Evolutionary conservation across 352 stramenopile genomes (phyloP), one percentile per base, ranked within the genome.

Genomic region (Peronosclerospora sorghi): DNA sequence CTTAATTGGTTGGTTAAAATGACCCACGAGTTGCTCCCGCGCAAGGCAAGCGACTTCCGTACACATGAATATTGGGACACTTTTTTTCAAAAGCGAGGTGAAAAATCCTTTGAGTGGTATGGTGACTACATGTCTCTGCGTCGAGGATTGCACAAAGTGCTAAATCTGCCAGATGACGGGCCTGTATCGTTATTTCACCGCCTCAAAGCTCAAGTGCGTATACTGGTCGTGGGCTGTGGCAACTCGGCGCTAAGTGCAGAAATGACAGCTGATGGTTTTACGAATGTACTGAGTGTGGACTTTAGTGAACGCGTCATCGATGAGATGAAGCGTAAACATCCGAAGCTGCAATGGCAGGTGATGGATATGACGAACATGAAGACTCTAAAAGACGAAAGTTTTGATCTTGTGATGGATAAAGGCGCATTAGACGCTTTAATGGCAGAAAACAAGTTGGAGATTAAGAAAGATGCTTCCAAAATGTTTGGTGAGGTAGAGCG

Each of bases 81-180:
- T 34, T 86, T 86, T 62, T 86, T 86, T 50, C 44, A 68, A 37
- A 73, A 83, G 53, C 67, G 74, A n/a, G 64, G 72, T 35, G 58
- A 77, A 38, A 51, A 78, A 36, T 73, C 76, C 5, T 90, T 90
- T 41, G 78, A 90, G 42, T 90, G 78, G 78, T 90, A 89, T 35
- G 75, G 77, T 8, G 58, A 76, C 35, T 89, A 75, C 24, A 35
- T 48, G 9, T 51, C 70, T 5, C 40, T 89, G 21, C 56, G 57
- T n/a, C 44, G 24, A 0, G 41, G 19, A 7, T 48, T 89, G 32
- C 47, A 70, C 27, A 40, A 37, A 21, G 32, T 66, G n/a, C 48
- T 74, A 24, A 43, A 49, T 4, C 45, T 68, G 8, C 53, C 60
- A 4, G 36, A 46, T 38, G 49, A 56, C 39, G 59, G 46, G 10